Conservation (phyloP, 345 rosid species). For the Ailanthus altissimus region DNA sequence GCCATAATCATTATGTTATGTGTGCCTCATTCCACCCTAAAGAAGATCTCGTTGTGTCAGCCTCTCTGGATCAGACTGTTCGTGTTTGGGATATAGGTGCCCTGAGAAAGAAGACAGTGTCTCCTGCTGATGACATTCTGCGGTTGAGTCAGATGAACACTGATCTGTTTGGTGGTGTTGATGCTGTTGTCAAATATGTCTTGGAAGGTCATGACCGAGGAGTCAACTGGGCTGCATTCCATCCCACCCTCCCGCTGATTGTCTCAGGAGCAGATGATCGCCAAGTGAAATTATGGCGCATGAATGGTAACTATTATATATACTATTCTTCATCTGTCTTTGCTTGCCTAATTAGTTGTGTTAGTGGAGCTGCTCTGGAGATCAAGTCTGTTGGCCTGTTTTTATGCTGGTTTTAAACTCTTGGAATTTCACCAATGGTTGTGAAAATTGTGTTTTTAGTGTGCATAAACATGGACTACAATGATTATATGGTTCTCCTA, state of each 20-base stretch:
- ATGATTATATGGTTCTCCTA: neutral
- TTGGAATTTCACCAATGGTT: neutral
- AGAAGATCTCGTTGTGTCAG: constrained; percentile 96
- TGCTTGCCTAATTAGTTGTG: neutral
- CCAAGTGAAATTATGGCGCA: constrained; percentile 97
- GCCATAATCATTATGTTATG: constrained; percentile 99
- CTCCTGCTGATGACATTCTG: constrained; percentile 89
- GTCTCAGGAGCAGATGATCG: constrained; percentile 99
- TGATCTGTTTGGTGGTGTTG: constrained; percentile 93
- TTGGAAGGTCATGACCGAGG: constrained; percentile 99
- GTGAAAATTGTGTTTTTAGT: neutral
- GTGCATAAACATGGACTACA: neutral
- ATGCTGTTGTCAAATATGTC: constrained; percentile 92
- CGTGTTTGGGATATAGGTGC: constrained; percentile 98
- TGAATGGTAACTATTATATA: constrained; percentile 61
- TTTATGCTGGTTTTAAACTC: neutral
- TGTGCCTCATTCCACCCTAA: constrained; percentile 97
- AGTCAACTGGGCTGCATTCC: constrained; percentile 98
- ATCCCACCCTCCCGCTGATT: constrained; percentile 88
- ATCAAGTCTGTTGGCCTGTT: neutral
- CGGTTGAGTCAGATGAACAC: constrained; percentile 91
- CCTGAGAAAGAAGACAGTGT: constrained; percentile 78
- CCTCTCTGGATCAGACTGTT: constrained; percentile 94
- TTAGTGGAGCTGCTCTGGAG: neutral
- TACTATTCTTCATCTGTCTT: neutral